Percentiles rank a stretch among this genome's conserved stretches.
Evolutionary conservation across 129 eudicot genomes (phyloP).

Genomic region (Escallonia rubra): DNA sequence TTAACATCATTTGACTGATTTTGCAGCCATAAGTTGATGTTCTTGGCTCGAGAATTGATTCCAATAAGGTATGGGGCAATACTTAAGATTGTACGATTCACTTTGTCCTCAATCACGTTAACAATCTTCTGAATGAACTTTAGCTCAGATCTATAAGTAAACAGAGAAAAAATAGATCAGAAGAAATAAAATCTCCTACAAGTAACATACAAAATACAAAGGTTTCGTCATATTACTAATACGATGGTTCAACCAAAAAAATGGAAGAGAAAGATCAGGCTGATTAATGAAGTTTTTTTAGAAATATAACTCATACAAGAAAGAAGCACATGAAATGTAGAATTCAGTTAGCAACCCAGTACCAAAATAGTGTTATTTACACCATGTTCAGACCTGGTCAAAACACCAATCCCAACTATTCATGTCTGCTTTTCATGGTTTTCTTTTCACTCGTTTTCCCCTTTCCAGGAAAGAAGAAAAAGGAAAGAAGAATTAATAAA

Average conservation of each 20-base stretch:
- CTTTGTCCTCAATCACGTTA: constrained; percentile 1
- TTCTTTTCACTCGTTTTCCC: no score
- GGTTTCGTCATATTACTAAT: not conserved
- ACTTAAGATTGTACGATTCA: not conserved
- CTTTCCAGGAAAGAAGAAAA: no score
- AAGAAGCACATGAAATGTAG: not conserved
- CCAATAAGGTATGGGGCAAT: constrained; percentile 23
- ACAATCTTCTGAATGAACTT: constrained; percentile 13
- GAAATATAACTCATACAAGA: not conserved
- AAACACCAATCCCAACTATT: no score
- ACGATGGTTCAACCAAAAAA: not conserved
- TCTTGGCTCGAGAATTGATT: not conserved
- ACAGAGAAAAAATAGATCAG: not conserved
- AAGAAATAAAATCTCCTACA: not conserved
- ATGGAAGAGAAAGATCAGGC: not conserved
- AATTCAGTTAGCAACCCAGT: no score
- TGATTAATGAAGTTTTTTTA: not conserved
- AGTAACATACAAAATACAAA: not conserved
- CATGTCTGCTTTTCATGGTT: no score
- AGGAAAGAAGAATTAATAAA: no score
- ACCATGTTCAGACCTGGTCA: no score
- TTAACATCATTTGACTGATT: constrained; percentile 6
- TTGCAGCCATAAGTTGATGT: constrained; percentile 18
- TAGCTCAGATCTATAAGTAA: constrained; percentile 2
- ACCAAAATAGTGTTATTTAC: no score